These are phyloP conservation scores for Chytriomyces sp. DNA, from an alignment of 192 early-diverging fungal genomes.

Conservation along the genomic window DNA sequence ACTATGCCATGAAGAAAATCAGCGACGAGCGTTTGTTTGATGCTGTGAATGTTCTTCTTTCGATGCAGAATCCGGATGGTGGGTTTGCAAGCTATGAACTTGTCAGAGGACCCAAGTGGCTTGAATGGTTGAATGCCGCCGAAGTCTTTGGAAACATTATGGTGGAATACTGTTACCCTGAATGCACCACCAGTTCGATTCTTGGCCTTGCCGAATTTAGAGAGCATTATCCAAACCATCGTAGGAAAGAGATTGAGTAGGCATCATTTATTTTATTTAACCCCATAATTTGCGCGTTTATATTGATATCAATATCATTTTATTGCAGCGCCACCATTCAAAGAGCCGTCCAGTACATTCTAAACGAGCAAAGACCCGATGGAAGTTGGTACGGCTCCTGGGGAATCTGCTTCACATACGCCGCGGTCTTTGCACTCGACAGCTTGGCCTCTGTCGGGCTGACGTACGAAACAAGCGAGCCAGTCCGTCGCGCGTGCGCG, in stretches of 20 bases:
- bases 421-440: slow-evolving; percentile 89
- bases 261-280: slow-evolving; percentile 24
- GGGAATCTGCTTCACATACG: slow-evolving; percentile 98
- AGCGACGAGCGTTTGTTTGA: slow-evolving; percentile 75
- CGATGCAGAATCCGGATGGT: slow-evolving; percentile 89
- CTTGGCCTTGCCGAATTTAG: slow-evolving; percentile 82
- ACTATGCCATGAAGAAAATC: slow-evolving; percentile 62
- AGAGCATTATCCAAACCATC: slow-evolving; percentile 80
- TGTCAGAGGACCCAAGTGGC: slow-evolving; percentile 74
- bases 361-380: slow-evolving; percentile 72
- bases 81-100: slow-evolving; percentile 95
- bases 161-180: slow-evolving; percentile 84
- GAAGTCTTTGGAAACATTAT: slow-evolving; percentile 90
- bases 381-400: slow-evolving; percentile 96
- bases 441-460: slow-evolving; percentile 82
- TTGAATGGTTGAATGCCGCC: slow-evolving; percentile 93
- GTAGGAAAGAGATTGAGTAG: slow-evolving; percentile 76
- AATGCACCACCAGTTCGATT: slow-evolving; percentile 94
- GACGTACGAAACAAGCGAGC: slow-evolving; percentile 62
- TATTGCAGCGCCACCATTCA: slow-evolving; percentile 37
- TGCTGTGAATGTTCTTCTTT: slow-evolving; percentile 87
- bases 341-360: slow-evolving; percentile 78
- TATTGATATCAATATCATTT: not conserved
- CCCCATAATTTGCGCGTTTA: not conserved
- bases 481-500: slow-evolving; percentile 78